These are phyloP conservation scores for Jimgerdemannia lactiflua DNA, from an alignment of 192 early-diverging fungal species.

Conservation along the genomic window DNA sequence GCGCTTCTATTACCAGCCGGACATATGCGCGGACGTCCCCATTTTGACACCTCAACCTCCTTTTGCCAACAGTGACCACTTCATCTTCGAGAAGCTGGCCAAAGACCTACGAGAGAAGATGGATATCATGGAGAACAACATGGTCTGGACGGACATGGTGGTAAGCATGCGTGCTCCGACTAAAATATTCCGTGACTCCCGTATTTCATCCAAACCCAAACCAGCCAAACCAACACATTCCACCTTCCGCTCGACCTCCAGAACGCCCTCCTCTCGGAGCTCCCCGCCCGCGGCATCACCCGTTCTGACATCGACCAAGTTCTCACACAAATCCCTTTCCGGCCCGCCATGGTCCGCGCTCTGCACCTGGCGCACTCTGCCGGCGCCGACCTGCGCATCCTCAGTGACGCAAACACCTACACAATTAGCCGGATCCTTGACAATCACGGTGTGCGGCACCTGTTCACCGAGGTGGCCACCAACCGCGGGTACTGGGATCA, in stretches of 20 bases:
- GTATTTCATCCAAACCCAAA: too few species aligned
- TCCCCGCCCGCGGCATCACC: background rate
- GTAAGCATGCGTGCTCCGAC: too few species aligned
- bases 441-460: constrained; percentile 1
- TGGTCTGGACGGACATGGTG: too few species aligned
- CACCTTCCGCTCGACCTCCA: background rate
- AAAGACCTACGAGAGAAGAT: background rate
- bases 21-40: too few species aligned
- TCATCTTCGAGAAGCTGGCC: background rate
- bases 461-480: background rate
- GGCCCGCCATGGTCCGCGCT: background rate
- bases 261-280: background rate
- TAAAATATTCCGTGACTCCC: too few species aligned
- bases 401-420: constrained; percentile 6
- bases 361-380: background rate
- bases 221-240: too few species aligned
- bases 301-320: background rate
- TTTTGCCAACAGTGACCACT: background rate
- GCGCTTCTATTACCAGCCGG: too few species aligned
- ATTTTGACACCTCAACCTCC: background rate
- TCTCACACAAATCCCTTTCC: background rate
- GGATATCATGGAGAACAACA: background rate
- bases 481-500: constrained; percentile 4
- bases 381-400: constrained; percentile 6
- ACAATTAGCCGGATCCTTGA: constrained; percentile 1